phyloP scores from a whole-genome alignment of 2,329 filamentous ascomycete species.

The Fusarium citri region DNA sequence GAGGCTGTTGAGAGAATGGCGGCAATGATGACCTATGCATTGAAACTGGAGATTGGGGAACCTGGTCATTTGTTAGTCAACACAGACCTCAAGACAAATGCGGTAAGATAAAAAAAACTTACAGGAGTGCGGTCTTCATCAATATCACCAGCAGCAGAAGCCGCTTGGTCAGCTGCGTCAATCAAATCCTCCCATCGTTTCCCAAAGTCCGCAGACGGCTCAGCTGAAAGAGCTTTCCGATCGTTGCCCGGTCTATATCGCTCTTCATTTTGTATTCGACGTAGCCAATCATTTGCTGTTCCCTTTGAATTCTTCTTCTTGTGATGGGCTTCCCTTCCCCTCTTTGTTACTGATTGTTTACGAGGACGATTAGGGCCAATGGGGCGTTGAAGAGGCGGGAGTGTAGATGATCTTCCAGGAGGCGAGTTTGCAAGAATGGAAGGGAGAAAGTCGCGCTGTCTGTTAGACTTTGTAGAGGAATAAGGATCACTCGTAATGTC shows the following conservation, averaged over 20 bases:
- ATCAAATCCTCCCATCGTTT: constrained; percentile 98
- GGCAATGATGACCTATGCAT: constrained; percentile 72
- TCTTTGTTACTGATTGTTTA: constrained; percentile 88
- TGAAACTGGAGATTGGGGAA: constrained; percentile 73
- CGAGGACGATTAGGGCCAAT: constrained; percentile 78
- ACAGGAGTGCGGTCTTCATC: constrained; percentile 92
- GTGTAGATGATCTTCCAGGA: constrained; percentile 85
- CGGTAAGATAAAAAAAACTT: constrained; percentile 37
- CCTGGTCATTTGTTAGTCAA: constrained; percentile 55
- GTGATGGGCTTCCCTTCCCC: constrained; percentile 79
- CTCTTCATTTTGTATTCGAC: constrained; percentile 69
- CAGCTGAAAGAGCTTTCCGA: constrained; percentile 86
- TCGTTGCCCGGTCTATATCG: constrained; percentile 75
- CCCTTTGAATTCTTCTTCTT: constrained; percentile 80
- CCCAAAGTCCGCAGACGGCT: constrained; percentile 83
- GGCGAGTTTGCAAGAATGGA: constrained; percentile 86
- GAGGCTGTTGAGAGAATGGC: constrained; percentile 69
- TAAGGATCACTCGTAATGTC: constrained; percentile 81
- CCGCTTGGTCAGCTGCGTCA: constrained; percentile 78
- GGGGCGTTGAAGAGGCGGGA: constrained; percentile 83
- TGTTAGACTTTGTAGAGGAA: constrained; percentile 68
- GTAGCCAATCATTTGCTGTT: constrained; percentile 75
- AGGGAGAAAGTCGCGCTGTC: constrained; percentile 80
- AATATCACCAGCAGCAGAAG: constrained; percentile 89
- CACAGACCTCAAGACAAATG: neutral